Evolutionary conservation across 805 yeast genomes (phyloP), one percentile per base, ranked within the genome.

Genomic region (Wickerhamiella sergipiensis): DNA sequence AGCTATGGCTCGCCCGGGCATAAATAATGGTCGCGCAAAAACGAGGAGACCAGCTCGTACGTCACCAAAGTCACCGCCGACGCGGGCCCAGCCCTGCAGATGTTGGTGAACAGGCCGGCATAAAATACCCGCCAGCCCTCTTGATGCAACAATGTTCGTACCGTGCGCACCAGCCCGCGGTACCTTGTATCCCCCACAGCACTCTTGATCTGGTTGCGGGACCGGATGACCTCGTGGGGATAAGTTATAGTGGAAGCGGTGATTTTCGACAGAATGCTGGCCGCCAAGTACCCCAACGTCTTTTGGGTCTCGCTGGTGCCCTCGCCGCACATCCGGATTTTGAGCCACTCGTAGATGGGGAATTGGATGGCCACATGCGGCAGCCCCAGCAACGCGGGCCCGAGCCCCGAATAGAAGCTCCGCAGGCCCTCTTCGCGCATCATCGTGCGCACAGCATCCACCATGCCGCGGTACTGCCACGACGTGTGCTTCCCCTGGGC

Each of bases 311-410:
- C 46, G 17, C 52, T 38, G 46, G 38, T 39, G 50, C 43, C 57
- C 54, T 60, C 57, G 50, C 60, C 46, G 23, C 26, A n/a, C 62
- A 38, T 48, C 51, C n/a, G 46, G 52, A 21, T 59, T 62, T 90
- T 90, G 56, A 90, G 71, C 58, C 78, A 74, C 62, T 90, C 98
- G 65, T 90, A 90, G 9, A 88, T 78, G 29, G 97, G 97, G 73
- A 90, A 90, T 67, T 90, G 97, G 49, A 90, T 84, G 1, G 97
- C 97, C 44, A 90, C 97, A 65, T 90, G 97, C 42, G 85, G 71
- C 31, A 90, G 73, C 0, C 98, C 98, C 59, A 90, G 78, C 52
- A 90, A 71, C 0, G 97, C 89, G 1, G 97, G 96, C 9, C 87
- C 77, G 24, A 90, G 71, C 1, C 98, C 98, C 44, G 90, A 78